These are phyloP conservation scores for Domatiomyces catenatus DNA, from an alignment of 2,329 filamentous ascomycete genomes.

Conservation along the genomic window DNA sequence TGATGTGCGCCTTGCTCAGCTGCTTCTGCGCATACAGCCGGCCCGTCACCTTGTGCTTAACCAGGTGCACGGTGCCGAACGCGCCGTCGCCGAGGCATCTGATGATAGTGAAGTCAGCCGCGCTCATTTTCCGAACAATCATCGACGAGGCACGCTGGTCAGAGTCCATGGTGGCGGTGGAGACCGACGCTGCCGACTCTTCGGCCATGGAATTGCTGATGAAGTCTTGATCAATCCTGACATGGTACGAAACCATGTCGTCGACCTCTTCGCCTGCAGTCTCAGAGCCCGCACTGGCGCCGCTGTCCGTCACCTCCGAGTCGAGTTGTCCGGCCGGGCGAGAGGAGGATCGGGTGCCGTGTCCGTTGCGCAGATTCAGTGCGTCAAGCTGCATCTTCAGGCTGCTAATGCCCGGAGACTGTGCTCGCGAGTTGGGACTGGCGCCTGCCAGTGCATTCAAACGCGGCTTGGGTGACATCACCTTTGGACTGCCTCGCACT, in stretches of 20 bases:
- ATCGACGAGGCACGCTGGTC: constrained; percentile 24
- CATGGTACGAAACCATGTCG: constrained; percentile 65
- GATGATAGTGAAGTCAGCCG: constrained; percentile 76
- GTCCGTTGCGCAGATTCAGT: constrained; percentile 47
- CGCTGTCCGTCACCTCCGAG: constrained; percentile 37
- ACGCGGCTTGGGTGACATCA: constrained; percentile 19
- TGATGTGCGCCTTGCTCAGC: constrained; percentile 90
- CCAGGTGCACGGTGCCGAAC: constrained; percentile 85
- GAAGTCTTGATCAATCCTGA: constrained; percentile 72
- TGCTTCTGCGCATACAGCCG: constrained; percentile 95
- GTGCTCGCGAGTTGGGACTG: constrained; percentile 36
- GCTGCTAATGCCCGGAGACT: constrained; percentile 60
- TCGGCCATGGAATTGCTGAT: constrained; percentile 44
- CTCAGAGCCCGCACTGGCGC: constrained; percentile 44
- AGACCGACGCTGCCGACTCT: constrained; percentile 30
- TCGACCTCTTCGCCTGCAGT: constrained; percentile 57
- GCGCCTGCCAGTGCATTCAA: constrained; percentile 18
- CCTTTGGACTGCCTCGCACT: constrained; percentile 19
- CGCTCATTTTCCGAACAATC: constrained; percentile 66
- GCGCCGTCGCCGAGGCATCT: constrained; percentile 92
- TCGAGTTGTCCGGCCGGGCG: constrained; percentile 31
- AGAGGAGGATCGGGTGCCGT: constrained; percentile 42
- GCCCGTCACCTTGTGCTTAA: constrained; percentile 76
- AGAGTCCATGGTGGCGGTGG: constrained; percentile 40
- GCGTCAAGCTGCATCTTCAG: constrained; percentile 69